Conservation (phyloP, 2,329 filamentous ascomycete species). For the Hymenoscyphus fructigenus region DNA sequence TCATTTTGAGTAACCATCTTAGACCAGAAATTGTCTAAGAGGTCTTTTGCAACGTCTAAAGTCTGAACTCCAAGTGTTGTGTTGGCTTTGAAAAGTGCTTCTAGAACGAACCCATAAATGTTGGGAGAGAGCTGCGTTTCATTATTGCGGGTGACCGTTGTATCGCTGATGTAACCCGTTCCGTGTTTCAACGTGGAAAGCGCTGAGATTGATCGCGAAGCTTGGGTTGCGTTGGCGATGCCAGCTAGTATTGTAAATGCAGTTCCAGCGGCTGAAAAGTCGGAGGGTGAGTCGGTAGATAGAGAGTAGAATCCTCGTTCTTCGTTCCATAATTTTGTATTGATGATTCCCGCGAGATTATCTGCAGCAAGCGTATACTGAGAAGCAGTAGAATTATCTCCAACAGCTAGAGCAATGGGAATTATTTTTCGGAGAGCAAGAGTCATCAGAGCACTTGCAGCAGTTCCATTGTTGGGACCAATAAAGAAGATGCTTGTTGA, state of each 20-base stretch:
- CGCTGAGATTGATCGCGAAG: conserved; percentile 33
- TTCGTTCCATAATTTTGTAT: conserved; percentile 38
- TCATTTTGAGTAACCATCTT: conserved; percentile 41
- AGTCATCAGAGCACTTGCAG: conserved; percentile 13
- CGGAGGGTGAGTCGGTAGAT: conserved; percentile 27
- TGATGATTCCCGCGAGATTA: conserved; percentile 32
- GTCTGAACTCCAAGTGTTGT: conserved; percentile 26
- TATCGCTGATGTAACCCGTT: conserved; percentile 37
- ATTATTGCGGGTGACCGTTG: conserved; percentile 22
- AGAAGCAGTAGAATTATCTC: conserved; percentile 31
- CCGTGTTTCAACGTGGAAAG: conserved; percentile 36
- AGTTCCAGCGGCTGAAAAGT: conserved; percentile 38
- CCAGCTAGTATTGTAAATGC: conserved; percentile 39
- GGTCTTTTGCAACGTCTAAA: conserved; percentile 19
- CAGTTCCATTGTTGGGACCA: conserved; percentile 7
- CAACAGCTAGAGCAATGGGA: conserved; percentile 35
- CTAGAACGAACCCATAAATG: conserved; percentile 45
- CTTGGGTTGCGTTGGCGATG: conserved; percentile 37
- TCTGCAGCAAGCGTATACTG: conserved; percentile 29
- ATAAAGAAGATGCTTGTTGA: conserved; percentile 6
- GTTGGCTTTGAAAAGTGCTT: conserved; percentile 37
- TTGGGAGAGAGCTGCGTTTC: conserved; percentile 46
- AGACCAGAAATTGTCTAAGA: conserved; percentile 43
- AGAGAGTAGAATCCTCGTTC: conserved; percentile 33
- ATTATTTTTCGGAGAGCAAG: conserved; percentile 30